Conservation (phyloP, 2,329 filamentous ascomycete genomes). For the Fusarium sp. region DNA sequence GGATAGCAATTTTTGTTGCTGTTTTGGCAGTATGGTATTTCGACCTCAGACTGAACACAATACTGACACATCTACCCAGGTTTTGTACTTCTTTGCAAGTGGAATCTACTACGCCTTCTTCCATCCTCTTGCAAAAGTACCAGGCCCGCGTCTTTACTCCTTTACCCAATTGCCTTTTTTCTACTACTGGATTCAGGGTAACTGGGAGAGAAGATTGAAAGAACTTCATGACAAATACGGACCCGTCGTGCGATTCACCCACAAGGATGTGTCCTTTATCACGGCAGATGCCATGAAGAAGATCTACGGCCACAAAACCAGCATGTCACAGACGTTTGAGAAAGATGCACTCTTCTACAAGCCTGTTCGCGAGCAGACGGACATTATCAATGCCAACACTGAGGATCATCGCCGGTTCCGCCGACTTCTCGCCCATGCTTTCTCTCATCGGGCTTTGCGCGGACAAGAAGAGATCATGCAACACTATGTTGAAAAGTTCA, state of each 20-base stretch:
- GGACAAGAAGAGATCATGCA: neutral
- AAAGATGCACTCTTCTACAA: neutral
- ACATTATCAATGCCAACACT: neutral
- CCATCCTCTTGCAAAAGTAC: neutral
- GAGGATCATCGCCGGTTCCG: neutral
- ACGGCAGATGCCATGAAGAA: neutral
- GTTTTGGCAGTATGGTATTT: neutral
- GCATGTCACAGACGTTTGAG: neutral
- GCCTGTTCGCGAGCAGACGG: neutral
- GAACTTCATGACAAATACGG: neutral
- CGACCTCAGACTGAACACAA: neutral
- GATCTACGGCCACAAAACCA: neutral
- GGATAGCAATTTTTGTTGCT: neutral
- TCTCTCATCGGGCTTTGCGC: neutral
- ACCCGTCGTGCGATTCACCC: neutral
- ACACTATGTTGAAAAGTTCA: neutral
- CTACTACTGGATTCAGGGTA: neutral
- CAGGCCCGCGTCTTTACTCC: neutral
- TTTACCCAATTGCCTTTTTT: neutral
- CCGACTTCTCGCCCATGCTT: neutral
- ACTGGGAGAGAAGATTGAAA: neutral
- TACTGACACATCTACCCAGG: neutral
- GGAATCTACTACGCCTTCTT: neutral
- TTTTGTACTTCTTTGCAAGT: neutral
- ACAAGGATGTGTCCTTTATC: neutral